phyloP scores from a whole-genome alignment of 257 asterid species.

The Petunia secreta region DNA sequence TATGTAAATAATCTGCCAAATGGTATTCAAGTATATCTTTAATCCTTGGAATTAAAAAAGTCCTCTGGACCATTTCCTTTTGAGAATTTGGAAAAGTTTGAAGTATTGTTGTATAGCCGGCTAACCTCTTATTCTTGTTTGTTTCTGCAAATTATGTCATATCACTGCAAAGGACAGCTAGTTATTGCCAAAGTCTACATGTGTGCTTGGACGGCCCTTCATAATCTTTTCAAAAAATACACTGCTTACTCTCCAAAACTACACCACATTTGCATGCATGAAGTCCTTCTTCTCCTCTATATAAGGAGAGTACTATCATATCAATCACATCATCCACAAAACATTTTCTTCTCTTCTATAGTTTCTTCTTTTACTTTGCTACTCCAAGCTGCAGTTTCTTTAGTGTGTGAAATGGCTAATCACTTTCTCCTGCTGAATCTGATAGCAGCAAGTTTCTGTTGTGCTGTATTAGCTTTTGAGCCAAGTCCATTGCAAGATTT shows the following conservation, averaged over 20 bases:
- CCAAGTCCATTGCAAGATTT: conserved; percentile 29
- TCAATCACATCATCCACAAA: no score
- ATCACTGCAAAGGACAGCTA: neutral
- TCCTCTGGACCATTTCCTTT: neutral
- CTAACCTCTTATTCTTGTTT: neutral
- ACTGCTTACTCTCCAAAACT: neutral
- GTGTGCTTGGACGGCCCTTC: conserved; percentile 15
- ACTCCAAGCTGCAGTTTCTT: neutral
- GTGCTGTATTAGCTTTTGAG: conserved; percentile 24
- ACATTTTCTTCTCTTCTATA: no score
- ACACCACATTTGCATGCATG: neutral
- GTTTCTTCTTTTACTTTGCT: no score
- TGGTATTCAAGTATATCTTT: neutral
- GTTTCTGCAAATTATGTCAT: neutral
- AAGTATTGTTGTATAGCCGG: neutral
- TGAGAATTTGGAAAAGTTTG: no score
- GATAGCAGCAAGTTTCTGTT: neutral
- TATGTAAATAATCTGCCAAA: neutral
- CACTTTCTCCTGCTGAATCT: no score
- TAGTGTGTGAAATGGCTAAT: no score
- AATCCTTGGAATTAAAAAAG: neutral
- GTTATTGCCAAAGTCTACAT: neutral
- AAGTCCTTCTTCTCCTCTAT: neutral
- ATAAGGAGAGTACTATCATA: no score
- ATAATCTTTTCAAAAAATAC: neutral